Base-by-base conservation (phyloP, 768 basidiomycete genomes). In the Arthromyces matolae region DNA sequence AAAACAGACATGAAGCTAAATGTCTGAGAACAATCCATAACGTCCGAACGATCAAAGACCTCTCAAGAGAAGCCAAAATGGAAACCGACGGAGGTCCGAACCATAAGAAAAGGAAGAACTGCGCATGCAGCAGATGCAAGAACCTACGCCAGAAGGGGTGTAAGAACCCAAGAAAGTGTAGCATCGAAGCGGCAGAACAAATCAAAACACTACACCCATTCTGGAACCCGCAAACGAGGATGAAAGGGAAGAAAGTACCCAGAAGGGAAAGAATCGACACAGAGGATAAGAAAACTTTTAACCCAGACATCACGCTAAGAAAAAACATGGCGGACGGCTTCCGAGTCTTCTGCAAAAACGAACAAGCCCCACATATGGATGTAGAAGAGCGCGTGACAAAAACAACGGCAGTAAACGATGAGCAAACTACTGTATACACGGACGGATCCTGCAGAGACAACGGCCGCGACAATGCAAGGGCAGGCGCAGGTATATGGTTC, bases 401-500 rank as follows among this genome's bases (percentile, higher is more conserved):
- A 13, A 20, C 22, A 4, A 10, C 20, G 2, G 33, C n/a, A n/a
- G n/a, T n/a, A n/a, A n/a, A n/a, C n/a, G n/a, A n/a, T n/a, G n/a
- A 14, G 7, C 9, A 16, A 22, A 8, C 14, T 10, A 18, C 18
- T 14, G 49, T 53, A 2, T 67, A 63, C 13, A 68, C 63, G 0
- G 62, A 65, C 19, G 56, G 65, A 0, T 59, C 59, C 0, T 62
- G 63, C 45, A 1, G 39, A 0, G 48, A 59, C 0, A 66, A 66
- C 16, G 52, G 61, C 0, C 52, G 50, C 8, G 23, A 8, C 0
- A 24, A 63, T 14, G 61, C 62, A 0, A 14, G 0, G 2, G 57
- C 58, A 0, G 63, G 64, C 0, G 52, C 51, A 3, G 12, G 16
- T 0, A 51, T 58, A 8, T 61, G 52, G 57, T 55, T 41, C 18